phyloP scores from a whole-genome alignment of 805 yeast species.

The Candida qinlingensis region DNA sequence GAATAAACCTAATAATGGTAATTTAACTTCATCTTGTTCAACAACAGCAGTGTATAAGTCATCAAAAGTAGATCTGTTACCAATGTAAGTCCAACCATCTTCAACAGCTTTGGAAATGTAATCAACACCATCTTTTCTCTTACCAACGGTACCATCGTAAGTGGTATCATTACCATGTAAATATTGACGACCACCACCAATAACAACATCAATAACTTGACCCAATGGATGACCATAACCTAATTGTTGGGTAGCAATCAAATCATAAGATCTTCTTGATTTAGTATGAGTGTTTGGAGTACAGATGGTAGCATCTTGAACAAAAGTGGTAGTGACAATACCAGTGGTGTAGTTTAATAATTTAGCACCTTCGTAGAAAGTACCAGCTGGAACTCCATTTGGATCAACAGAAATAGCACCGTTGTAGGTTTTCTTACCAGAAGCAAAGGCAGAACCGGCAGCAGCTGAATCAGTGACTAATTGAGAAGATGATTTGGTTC shows the following conservation, averaged over 20 bases:
- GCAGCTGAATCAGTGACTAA: slow-evolving; percentile 92
- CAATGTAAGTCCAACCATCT: slow-evolving; percentile 64
- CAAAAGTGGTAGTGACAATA: slow-evolving; percentile 82
- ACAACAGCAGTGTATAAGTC: slow-evolving; percentile 41
- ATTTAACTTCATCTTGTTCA: slow-evolving; percentile 45
- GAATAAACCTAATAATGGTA: slow-evolving; percentile 74
- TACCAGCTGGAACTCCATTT: slow-evolving; percentile 66
- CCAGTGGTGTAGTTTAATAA: slow-evolving; percentile 78
- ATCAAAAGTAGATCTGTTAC: slow-evolving; percentile 55
- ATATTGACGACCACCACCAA: slow-evolving; percentile 90
- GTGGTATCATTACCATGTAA: slow-evolving; percentile 47
- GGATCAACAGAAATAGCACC: slow-evolving; percentile 89
- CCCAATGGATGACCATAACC: slow-evolving; percentile 74
- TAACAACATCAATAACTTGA: slow-evolving; percentile 68
- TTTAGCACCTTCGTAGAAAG: slow-evolving; percentile 83
- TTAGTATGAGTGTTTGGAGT: slow-evolving; percentile 77
- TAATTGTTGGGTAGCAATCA: slow-evolving; percentile 80
- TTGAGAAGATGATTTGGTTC: slow-evolving; percentile 73
- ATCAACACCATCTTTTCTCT: slow-evolving; percentile 66
- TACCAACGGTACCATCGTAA: slow-evolving; percentile 36
- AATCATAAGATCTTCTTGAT: slow-evolving; percentile 66
- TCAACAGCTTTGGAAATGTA: slow-evolving; percentile 56
- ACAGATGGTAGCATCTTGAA: slow-evolving; percentile 94
- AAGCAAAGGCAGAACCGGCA: slow-evolving; percentile 89
- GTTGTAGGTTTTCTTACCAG: slow-evolving; percentile 77